Evolutionary conservation across 1,284 basidiomycete species (phyloP), one percentile per base, ranked within the genome.

Genomic region (Chiua sp.): DNA sequence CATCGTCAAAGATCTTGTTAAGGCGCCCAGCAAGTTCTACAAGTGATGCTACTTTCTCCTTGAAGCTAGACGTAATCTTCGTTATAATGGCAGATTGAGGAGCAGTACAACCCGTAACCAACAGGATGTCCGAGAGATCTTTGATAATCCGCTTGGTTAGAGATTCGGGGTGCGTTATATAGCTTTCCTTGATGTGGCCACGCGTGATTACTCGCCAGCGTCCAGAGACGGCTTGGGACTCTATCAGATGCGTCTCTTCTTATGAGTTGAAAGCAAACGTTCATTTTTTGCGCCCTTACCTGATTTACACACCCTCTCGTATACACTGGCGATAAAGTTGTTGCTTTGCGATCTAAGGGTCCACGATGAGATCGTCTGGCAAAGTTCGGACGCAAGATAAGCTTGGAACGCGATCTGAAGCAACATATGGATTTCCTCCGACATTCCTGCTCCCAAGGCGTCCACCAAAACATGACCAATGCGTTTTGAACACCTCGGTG

Each of bases 1-100:
- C 63, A n/a, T 69, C 69, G 44, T 65, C 65, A 18, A 63, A 53
- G 28, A 63, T 53, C 57, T 59, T 65, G 47, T 62, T 63, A 13
- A 71, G 59, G 18, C 59, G 64, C 7, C 56, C 52, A 39, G 69
- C 65, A 12, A 63, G 59, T 5, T 59, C 55, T 18, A 69, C 65
- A 11, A 71, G 60, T 8, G 60, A 49, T 10, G 48, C 28, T 39
- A 71, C 51, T 47, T 59, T 69, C 22, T 63, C 53, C 28, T 53
- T 58, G 54, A 69, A 71, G 51, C 49, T 61, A 12, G 52, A 47
- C 18, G 59, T 56, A 4, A 69, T 39, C 13, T 47, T 53, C 13
- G 51, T 54, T 26, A 55, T 37, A 20, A 69, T 51, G 12, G 69
- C 60, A 4, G 53, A 7, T 33, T 42, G 57, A 28, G 57, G 39